phyloP scores from a whole-genome alignment of 2,329 filamentous ascomycete genomes.

The Coleophoma eucalyptorum region DNA sequence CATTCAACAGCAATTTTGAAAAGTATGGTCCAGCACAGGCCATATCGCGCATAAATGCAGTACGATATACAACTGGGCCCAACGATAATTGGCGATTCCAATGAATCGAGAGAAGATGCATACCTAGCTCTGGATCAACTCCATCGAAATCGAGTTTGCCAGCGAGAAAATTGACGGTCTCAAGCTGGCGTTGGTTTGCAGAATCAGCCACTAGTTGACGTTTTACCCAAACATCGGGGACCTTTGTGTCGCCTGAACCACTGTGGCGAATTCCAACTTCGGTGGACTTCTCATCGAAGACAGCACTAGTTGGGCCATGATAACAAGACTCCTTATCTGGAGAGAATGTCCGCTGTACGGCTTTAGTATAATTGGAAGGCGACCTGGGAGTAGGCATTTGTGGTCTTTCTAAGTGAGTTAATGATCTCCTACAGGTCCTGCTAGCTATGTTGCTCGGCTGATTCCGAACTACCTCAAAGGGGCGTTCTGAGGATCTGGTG shows the following conservation, averaged over 20 bases:
- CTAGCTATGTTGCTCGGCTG: not conserved
- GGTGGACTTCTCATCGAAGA: slow-evolving; percentile 4
- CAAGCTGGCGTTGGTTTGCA: slow-evolving; percentile 41
- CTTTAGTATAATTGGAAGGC: not conserved
- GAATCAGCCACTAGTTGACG: slow-evolving; percentile 22
- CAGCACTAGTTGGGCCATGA: slow-evolving; percentile 9
- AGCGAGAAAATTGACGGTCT: slow-evolving; percentile 40
- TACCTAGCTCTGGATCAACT: slow-evolving; percentile 25
- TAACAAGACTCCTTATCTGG: slow-evolving; percentile 1
- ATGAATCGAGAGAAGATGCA: slow-evolving; percentile 34
- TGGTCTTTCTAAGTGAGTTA: too few species aligned
- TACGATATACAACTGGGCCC: slow-evolving; percentile 33
- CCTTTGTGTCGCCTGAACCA: not conserved
- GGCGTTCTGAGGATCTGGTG: not conserved
- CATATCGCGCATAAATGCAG: slow-evolving; percentile 32
- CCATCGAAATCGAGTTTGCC: slow-evolving; percentile 41
- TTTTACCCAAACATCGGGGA: slow-evolving; percentile 17
- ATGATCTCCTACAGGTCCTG: not conserved
- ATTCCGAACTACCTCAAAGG: not conserved
- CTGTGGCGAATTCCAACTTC: not conserved
- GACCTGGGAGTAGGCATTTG: not conserved
- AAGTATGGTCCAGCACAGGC: slow-evolving; percentile 27
- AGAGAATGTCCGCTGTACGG: not conserved
- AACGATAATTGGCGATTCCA: slow-evolving; percentile 35
- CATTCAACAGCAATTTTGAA: slow-evolving; percentile 31